Evolutionary conservation across 257 asterid genomes (phyloP).

Genomic region (Voacanga thouarsii): DNA sequence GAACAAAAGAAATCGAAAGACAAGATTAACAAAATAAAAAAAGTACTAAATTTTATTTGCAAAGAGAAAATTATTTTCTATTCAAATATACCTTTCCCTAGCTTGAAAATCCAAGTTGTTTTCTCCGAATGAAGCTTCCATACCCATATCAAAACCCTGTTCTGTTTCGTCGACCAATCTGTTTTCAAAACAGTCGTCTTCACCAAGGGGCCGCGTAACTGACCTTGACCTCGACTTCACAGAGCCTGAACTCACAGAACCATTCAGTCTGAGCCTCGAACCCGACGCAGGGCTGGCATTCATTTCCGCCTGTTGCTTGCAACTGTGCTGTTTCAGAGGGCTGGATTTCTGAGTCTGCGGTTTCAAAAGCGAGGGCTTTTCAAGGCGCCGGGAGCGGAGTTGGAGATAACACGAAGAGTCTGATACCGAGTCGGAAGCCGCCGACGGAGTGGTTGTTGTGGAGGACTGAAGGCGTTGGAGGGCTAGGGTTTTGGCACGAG

Average conservation of each 20-base stretch:
- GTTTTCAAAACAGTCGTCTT: background rate
- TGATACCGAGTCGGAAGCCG: conserved; percentile 6
- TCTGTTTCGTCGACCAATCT: conserved; percentile 17
- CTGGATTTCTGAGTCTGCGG: conserved; percentile 5
- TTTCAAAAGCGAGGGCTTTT: conserved; percentile 17
- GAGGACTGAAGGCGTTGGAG: conserved; percentile 50
- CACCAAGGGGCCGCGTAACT: conserved; percentile 19
- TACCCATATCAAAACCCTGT: conserved; percentile 25
- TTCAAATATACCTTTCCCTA: conserved; percentile 36
- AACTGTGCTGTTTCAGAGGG: background rate
- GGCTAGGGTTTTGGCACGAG: conserved; percentile 75
- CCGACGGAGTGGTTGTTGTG: conserved; percentile 9
- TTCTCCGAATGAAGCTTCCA: conserved; percentile 52
- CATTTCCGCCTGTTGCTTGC: background rate
- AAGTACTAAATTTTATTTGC: background rate
- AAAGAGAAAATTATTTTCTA: background rate
- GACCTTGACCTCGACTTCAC: conserved; percentile 34
- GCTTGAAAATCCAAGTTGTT: conserved; percentile 36
- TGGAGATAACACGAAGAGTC: conserved; percentile 36
- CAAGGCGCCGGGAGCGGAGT: conserved; percentile 53
- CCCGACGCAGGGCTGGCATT: conserved; percentile 3
- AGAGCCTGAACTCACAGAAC: conserved; percentile 28
- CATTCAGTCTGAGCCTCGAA: conserved; percentile 15
- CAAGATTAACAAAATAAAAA: background rate
- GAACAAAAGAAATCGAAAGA: background rate